Percentiles rank a stretch among this genome's conserved stretches.
phyloP scores from a whole-genome alignment of 2,329 filamentous ascomycete species.

The Aspergillus pseudotamarii region DNA sequence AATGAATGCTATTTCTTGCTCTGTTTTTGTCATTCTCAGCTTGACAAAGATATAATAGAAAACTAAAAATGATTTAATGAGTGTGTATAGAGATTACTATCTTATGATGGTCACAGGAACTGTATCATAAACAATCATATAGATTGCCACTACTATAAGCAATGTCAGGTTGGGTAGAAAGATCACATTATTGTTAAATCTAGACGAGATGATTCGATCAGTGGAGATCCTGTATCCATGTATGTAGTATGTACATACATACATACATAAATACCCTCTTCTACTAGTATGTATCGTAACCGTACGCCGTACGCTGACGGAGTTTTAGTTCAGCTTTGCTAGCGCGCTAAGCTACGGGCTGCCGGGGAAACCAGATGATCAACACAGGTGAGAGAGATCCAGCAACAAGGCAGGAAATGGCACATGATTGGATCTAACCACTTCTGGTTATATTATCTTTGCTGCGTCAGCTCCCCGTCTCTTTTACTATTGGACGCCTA shows the following conservation, averaged over 20 bases:
- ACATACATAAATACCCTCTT: background rate
- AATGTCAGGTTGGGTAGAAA: background rate
- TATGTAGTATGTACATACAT: background rate
- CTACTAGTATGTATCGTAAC: background rate
- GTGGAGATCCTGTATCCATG: background rate
- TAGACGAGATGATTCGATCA: background rate
- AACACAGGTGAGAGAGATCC: background rate
- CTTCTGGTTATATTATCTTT: background rate
- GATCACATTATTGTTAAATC: background rate
- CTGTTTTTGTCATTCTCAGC: background rate
- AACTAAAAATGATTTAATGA: background rate
- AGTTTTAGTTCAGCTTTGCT: background rate
- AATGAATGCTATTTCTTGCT: background rate
- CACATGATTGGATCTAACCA: background rate
- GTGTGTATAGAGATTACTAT: background rate
- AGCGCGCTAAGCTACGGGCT: conserved; percentile 5
- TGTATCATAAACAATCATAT: background rate
- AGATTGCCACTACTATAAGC: background rate
- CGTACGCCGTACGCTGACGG: background rate
- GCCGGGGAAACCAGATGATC: conserved; percentile 18
- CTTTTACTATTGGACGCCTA: background rate
- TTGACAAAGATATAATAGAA: background rate
- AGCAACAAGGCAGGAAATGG: background rate
- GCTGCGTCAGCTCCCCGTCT: no score
- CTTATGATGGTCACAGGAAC: background rate